These are phyloP conservation scores for Eragrostis curvula DNA, from an alignment of 176 grass and related monocot species.

Conservation along the genomic window DNA sequence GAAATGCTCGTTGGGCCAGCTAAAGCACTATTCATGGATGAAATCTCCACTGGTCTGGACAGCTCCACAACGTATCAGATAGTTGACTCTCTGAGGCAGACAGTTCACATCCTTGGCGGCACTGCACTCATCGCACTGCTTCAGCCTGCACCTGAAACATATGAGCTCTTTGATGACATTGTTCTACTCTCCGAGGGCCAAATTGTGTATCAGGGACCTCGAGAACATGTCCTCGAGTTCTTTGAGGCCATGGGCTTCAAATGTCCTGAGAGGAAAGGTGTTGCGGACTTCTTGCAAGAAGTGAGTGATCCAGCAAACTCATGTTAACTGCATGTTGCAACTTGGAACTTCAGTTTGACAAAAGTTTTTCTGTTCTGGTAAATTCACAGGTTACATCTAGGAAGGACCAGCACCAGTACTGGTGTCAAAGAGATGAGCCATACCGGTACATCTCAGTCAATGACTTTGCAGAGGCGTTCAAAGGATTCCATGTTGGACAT, in stretches of 20 bases:
- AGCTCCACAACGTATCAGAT: slow-evolving; percentile 97
- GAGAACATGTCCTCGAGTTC: slow-evolving; percentile 80
- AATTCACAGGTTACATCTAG: slow-evolving; percentile 81
- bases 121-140: slow-evolving; percentile 91
- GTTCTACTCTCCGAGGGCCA: slow-evolving; percentile 86
- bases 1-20: slow-evolving; percentile 98
- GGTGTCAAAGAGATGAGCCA: slow-evolving; percentile 53
- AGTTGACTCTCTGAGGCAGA: slow-evolving; percentile 82
- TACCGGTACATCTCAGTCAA: slow-evolving; percentile 85
- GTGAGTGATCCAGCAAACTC: slow-evolving; percentile 47
- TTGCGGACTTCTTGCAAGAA: slow-evolving; percentile 96
- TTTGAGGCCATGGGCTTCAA: slow-evolving; percentile 88
- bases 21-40: slow-evolving; percentile 96
- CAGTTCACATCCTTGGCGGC: slow-evolving; percentile 82
- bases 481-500: slow-evolving; percentile 77
- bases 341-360: slow-evolving; percentile 32
- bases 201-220: slow-evolving; percentile 92
- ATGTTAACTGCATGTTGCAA: background rate
- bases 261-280: slow-evolving; percentile 93
- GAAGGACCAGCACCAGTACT: slow-evolving; percentile 96
- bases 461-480: slow-evolving; percentile 75
- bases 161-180: slow-evolving; percentile 86
- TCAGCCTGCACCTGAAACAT: slow-evolving; percentile 94
- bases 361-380: slow-evolving; percentile 25
- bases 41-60: slow-evolving; percentile 92